Evolutionary conservation across 352 stramenopile species (phyloP).

Genomic region (Phytophthora cryptogea): DNA sequence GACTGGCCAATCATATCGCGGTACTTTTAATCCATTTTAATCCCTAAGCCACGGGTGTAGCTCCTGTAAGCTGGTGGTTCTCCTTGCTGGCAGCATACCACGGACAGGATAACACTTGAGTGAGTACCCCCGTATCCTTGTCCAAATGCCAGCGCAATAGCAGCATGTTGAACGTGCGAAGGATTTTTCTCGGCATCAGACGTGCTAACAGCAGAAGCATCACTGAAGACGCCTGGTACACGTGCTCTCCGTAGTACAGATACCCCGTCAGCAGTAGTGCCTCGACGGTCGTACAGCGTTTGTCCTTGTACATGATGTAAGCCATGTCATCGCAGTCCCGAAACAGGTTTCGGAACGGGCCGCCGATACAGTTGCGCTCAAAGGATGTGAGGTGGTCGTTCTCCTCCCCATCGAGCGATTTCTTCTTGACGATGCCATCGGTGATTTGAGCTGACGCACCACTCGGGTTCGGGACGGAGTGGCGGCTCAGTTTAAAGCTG

Average conservation of each 20-base stretch:
- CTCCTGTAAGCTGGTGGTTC: constrained; percentile 15
- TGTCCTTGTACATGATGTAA: constrained; percentile 32
- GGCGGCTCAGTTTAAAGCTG: constrained; percentile 3
- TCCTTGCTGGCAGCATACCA: constrained; percentile 32
- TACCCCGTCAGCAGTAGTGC: constrained; percentile 30
- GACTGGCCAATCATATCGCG: not conserved
- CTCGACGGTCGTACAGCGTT: constrained; percentile 27
- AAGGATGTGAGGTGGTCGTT: constrained; percentile 19
- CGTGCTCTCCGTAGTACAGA: constrained; percentile 35
- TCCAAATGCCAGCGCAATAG: constrained; percentile 36
- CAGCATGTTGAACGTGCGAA: constrained; percentile 41
- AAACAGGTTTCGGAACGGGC: constrained; percentile 26
- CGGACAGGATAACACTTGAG: constrained; percentile 18
- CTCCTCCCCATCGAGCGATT: not conserved
- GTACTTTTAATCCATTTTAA: not conserved
- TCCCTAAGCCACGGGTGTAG: constrained; percentile 14
- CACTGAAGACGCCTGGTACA: constrained; percentile 32
- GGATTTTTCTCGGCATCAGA: constrained; percentile 22
- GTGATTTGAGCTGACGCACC: not conserved
- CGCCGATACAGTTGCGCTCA: constrained; percentile 33
- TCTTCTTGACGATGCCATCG: constrained; percentile 1
- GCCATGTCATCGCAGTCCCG: constrained; percentile 32
- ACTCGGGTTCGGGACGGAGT: not conserved
- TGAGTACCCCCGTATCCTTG: constrained; percentile 16
- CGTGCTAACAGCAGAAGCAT: constrained; percentile 31